Evolutionary conservation across 345 rosid species (phyloP).

Genomic region (Lumnitzera littorea): DNA sequence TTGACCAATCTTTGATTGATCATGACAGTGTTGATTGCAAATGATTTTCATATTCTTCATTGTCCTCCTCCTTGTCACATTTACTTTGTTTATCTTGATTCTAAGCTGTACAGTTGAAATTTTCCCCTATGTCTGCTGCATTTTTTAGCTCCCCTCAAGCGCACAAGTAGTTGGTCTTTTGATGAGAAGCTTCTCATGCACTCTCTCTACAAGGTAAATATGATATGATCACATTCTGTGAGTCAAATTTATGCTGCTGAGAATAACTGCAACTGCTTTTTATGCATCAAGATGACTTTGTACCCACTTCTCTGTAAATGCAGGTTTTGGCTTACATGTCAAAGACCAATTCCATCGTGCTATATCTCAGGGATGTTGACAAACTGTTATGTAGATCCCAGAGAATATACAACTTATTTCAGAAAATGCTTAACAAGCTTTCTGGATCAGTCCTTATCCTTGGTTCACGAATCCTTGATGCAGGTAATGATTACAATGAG

Average conservation of each 20-base stretch:
- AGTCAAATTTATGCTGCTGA: background rate
- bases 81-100: too few species aligned
- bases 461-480: constrained; percentile 65
- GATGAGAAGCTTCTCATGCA: constrained; percentile 84
- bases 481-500: constrained; percentile 31
- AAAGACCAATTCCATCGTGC: constrained; percentile 65
- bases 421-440: constrained; percentile 66
- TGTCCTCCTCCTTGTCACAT: too few species aligned
- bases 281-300: too few species aligned
- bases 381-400: constrained; percentile 56
- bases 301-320: background rate
- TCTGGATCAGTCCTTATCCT: constrained; percentile 79
- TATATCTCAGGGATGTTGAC: constrained; percentile 78
- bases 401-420: constrained; percentile 60
- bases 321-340: constrained; percentile 78
- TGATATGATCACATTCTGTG: background rate
- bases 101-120: too few species aligned
- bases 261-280: too few species aligned
- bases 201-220: constrained; percentile 67
- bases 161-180: constrained; percentile 65
- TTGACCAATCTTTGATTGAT: too few species aligned
- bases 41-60: too few species aligned
- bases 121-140: background rate
- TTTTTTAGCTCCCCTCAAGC: constrained; percentile 48
- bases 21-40: too few species aligned